A percentile compares a stretch with the other conserved stretches of the same genome.
These are phyloP conservation scores for Sporothrix curviconia DNA, from an alignment of 2,329 filamentous ascomycete genomes.

Conservation along the genomic window DNA sequence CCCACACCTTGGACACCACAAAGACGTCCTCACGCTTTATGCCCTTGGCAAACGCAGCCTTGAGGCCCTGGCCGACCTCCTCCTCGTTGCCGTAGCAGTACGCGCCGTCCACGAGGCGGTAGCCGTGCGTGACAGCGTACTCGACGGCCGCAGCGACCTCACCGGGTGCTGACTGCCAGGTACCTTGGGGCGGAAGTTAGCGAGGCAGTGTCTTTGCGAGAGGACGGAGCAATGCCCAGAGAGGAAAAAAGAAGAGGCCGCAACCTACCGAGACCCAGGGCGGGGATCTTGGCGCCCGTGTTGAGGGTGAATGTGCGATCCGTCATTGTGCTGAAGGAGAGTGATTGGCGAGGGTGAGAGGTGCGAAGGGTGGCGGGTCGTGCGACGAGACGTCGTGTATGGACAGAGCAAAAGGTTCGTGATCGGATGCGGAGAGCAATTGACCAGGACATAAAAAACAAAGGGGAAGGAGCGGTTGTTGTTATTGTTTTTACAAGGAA, in stretches of 20 bases:
- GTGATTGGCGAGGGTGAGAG: not conserved
- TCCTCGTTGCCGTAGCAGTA: constrained; percentile 78
- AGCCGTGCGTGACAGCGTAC: constrained; percentile 50
- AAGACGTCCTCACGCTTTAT: constrained; percentile 74
- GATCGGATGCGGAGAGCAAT: not conserved
- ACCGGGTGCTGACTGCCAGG: constrained; percentile 57
- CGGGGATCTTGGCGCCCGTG: constrained; percentile 56
- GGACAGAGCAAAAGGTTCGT: not conserved
- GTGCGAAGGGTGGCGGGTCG: not conserved
- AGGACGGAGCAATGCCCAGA: not conserved
- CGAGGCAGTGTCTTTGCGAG: not conserved
- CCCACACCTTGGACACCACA: constrained; percentile 81
- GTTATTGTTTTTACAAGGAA: not conserved
- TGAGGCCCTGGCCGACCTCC: constrained; percentile 72
- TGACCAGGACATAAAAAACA: not conserved
- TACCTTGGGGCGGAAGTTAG: constrained; percentile 37
- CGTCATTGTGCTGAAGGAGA: constrained; percentile 38
- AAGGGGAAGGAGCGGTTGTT: not conserved
- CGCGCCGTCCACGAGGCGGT: constrained; percentile 61
- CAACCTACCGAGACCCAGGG: constrained; percentile 52
- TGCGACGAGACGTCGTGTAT: too few species aligned
- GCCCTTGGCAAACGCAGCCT: constrained; percentile 63
- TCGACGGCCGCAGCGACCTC: constrained; percentile 53
- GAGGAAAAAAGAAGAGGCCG: not conserved
- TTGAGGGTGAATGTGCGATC: constrained; percentile 57